Evolutionary conservation across 345 rosid genomes (phyloP).

Genomic region (Salix brachista): DNA sequence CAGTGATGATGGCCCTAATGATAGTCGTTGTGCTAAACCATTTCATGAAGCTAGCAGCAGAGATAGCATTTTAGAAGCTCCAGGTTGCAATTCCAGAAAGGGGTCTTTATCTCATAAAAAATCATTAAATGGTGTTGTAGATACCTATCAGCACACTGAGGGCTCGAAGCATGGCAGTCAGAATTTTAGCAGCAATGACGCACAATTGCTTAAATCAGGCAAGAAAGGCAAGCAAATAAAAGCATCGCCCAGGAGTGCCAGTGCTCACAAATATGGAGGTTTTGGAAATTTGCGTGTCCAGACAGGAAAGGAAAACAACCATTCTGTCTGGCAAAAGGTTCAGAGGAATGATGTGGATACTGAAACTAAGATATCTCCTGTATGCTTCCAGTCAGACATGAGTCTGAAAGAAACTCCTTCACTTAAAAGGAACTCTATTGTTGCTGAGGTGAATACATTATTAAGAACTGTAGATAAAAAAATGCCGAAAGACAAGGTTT

Average conservation of each 20-base stretch:
- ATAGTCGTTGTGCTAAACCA: constrained; percentile 13
- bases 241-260: constrained; percentile 22
- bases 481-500: constrained; percentile 22
- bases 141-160: constrained; percentile 12
- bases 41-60: constrained; percentile 7
- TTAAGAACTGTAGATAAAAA: constrained; percentile 23
- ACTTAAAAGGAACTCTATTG: constrained; percentile 21
- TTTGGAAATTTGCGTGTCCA: constrained; percentile 21
- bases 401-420: constrained; percentile 17
- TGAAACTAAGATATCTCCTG: constrained; percentile 21
- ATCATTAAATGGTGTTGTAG: constrained; percentile 16
- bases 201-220: constrained; percentile 16
- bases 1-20: constrained; percentile 18
- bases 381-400: constrained; percentile 10
- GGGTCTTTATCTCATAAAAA: constrained; percentile 7
- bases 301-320: constrained; percentile 33
- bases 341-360: constrained; percentile 28
- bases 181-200: constrained; percentile 4
- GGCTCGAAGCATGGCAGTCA: constrained; percentile 9
- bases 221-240: constrained; percentile 31
- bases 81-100: constrained; percentile 11
- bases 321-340: constrained; percentile 53
- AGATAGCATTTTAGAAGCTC: constrained; percentile 15
- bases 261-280: constrained; percentile 20
- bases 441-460: constrained; percentile 11